Evolutionary conservation across 2,329 filamentous ascomycete species (phyloP).

Genomic region (Myriangium duriaei): DNA sequence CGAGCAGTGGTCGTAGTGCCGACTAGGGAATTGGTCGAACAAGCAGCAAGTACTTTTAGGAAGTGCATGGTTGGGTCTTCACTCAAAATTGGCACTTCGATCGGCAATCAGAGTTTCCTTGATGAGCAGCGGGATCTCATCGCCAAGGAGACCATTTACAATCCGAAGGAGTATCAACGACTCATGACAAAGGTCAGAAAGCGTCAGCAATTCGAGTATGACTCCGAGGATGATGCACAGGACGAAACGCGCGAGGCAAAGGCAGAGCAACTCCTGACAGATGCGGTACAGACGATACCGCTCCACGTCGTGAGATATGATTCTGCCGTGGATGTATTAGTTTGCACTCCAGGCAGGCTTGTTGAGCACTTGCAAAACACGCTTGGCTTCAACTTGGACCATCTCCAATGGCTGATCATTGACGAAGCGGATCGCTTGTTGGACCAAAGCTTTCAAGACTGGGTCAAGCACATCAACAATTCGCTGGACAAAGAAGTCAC

Average conservation of each 20-base stretch:
- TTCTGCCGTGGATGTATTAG: conserved; percentile 73
- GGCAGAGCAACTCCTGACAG: conserved; percentile 22
- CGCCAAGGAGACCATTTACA: conserved; percentile 46
- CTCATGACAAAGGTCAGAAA: conserved; percentile 30
- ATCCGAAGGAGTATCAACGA: conserved; percentile 46
- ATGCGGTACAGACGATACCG: conserved; percentile 34
- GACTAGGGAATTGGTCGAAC: conserved; percentile 77
- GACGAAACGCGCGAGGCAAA: conserved; percentile 5
- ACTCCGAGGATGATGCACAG: conserved; percentile 23
- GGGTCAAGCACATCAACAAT: conserved; percentile 55
- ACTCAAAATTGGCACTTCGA: conserved; percentile 66
- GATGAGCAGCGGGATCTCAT: conserved; percentile 51
- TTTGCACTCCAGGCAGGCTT: conserved; percentile 82
- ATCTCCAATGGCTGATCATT: conserved; percentile 77
- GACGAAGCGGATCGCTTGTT: conserved; percentile 90
- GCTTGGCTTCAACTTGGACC: conserved; percentile 63
- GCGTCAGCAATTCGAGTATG: conserved; percentile 19
- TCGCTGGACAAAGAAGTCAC: conserved; percentile 41
- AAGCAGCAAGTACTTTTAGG: conserved; percentile 69
- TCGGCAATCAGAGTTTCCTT: conserved; percentile 65
- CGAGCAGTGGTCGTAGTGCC: conserved; percentile 78
- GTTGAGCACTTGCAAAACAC: conserved; percentile 85
- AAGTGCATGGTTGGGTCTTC: conserved; percentile 58
- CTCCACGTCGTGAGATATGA: conserved; percentile 52
- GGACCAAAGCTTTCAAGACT: conserved; percentile 85